Evolutionary conservation across 2,329 filamentous ascomycete species (phyloP).

Genomic region (Nemania sp.): DNA sequence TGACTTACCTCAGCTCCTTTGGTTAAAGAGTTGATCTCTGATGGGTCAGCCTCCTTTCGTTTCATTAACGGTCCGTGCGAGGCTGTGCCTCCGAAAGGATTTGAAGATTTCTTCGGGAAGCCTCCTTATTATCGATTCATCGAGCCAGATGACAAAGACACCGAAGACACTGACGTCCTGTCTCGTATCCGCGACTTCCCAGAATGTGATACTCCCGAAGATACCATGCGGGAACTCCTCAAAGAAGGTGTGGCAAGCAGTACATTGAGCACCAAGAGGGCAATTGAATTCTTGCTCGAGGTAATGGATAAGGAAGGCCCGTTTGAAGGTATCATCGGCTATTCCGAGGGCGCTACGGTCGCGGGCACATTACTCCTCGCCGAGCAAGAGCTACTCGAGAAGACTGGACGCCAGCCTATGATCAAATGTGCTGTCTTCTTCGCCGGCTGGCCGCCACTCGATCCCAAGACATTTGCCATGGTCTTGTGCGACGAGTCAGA

Average conservation of each 20-base stretch:
- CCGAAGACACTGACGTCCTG: slow-evolving; percentile 51
- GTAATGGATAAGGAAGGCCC: slow-evolving; percentile 42
- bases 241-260: slow-evolving; percentile 47
- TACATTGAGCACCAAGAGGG: slow-evolving; percentile 45
- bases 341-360: slow-evolving; percentile 41
- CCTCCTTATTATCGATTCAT: slow-evolving; percentile 62
- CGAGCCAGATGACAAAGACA: slow-evolving; percentile 51
- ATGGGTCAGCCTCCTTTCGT: slow-evolving; percentile 53
- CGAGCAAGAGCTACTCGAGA: slow-evolving; percentile 36
- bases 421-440: slow-evolving; percentile 57
- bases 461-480: slow-evolving; percentile 48
- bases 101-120: slow-evolving; percentile 61
- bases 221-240: slow-evolving; percentile 58
- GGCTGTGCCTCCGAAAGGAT: slow-evolving; percentile 56
- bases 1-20: slow-evolving; percentile 47
- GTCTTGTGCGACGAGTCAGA: slow-evolving; percentile 55
- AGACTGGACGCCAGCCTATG: slow-evolving; percentile 41
- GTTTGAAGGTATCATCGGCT: slow-evolving; percentile 41
- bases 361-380: slow-evolving; percentile 39
- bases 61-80: slow-evolving; percentile 58
- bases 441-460: slow-evolving; percentile 58
- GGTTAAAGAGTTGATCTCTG: slow-evolving; percentile 52
- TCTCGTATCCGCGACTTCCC: slow-evolving; percentile 60
- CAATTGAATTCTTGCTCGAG: slow-evolving; percentile 47
- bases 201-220: slow-evolving; percentile 56